These are phyloP conservation scores for Aureobasidium sp. DNA, from an alignment of 2,329 filamentous ascomycete species.

Conservation along the genomic window DNA sequence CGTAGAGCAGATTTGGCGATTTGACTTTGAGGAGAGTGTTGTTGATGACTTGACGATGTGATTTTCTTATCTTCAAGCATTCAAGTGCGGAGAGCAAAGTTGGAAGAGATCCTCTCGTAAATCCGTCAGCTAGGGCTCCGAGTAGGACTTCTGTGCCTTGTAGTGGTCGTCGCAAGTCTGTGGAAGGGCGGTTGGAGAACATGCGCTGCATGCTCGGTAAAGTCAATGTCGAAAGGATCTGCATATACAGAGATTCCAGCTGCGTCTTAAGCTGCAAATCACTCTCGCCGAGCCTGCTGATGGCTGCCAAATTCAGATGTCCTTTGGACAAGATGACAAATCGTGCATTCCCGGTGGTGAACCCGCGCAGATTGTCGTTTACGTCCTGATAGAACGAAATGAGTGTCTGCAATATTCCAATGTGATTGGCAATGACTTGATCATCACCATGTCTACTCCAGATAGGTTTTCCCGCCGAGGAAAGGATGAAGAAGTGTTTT, in stretches of 20 bases:
- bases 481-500: constrained; percentile 96
- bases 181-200: constrained; percentile 86
- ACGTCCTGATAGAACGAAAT: constrained; percentile 90
- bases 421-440: constrained; percentile 81
- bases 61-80: constrained; percentile 84
- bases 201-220: constrained; percentile 78
- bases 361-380: constrained; percentile 68
- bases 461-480: constrained; percentile 92
- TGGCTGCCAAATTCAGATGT: constrained; percentile 85
- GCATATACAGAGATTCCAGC: constrained; percentile 93
- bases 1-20: constrained; percentile 75
- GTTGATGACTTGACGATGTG: constrained; percentile 78
- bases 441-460: constrained; percentile 93
- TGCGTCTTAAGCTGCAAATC: constrained; percentile 80
- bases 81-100: constrained; percentile 83
- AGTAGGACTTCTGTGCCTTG: constrained; percentile 87
- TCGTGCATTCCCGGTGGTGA: constrained; percentile 75
- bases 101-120: constrained; percentile 85
- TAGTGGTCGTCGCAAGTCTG: constrained; percentile 79
- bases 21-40: constrained; percentile 74
- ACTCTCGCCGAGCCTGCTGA: constrained; percentile 86
- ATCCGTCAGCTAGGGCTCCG: constrained; percentile 87
- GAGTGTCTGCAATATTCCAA: constrained; percentile 92
- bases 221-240: constrained; percentile 91
- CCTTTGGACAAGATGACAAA: constrained; percentile 83